A percentile compares a stretch with the other conserved stretches of the same genome.
Conservation (phyloP, 2,329 filamentous ascomycete genomes). For the Coniochaeta pulveracea region DNA sequence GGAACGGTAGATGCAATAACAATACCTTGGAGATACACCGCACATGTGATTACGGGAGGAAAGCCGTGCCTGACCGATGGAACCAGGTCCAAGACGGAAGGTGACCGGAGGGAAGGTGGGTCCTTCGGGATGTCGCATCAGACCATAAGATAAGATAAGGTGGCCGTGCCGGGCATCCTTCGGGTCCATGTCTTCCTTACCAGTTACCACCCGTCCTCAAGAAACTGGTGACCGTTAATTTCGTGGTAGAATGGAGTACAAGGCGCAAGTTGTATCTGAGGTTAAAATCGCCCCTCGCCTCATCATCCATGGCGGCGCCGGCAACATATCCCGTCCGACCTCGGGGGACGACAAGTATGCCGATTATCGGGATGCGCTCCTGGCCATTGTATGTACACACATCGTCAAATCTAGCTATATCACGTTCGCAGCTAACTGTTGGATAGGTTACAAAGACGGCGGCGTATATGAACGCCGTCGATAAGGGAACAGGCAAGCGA, state of each 20-base stretch:
- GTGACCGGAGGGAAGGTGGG: no score
- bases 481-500: conserved; percentile 7
- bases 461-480: conserved; percentile 28
- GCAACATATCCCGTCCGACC: conserved; percentile 51
- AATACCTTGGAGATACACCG: no score
- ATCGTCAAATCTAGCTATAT: background rate
- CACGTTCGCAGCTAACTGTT: background rate
- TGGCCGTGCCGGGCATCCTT: background rate
- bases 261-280: conserved; percentile 10
- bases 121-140: no score
- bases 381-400: conserved; percentile 41
- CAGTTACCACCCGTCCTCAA: no score
- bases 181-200: no score
- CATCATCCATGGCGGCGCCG: conserved; percentile 64
- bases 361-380: conserved; percentile 47
- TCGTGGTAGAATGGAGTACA: conserved; percentile 41
- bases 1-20: no score
- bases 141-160: background rate
- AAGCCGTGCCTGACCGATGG: no score
- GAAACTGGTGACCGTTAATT: no score
- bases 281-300: conserved; percentile 38
- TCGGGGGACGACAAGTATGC: conserved; percentile 46
- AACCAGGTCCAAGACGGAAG: no score
- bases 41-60: no score
- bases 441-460: conserved; percentile 31